Conservation (phyloP, 805 yeast species). For the Ogataea methylovora region DNA sequence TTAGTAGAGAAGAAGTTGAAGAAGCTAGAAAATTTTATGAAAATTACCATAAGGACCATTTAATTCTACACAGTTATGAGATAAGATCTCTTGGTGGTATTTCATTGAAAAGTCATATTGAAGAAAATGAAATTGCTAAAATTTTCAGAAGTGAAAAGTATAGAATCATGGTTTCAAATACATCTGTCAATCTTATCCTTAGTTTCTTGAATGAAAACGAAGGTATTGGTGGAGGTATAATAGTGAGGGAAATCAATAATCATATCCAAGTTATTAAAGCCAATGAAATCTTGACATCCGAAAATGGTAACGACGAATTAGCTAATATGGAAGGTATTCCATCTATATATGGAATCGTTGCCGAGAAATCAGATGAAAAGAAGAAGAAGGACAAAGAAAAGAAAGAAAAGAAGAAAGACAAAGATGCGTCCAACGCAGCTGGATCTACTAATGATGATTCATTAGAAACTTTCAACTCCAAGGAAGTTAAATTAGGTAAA, state of each 20-base stretch:
- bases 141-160: constrained; percentile 70
- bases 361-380: constrained; percentile 14
- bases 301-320: constrained; percentile 36
- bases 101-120: constrained; percentile 70
- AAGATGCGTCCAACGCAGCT: constrained; percentile 10
- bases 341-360: constrained; percentile 30
- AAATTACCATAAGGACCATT: constrained; percentile 65
- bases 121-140: constrained; percentile 75
- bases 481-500: constrained; percentile 72
- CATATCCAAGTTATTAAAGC: constrained; percentile 52
- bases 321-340: constrained; percentile 47
- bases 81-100: constrained; percentile 65
- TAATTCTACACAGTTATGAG: constrained; percentile 71
- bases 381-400: constrained; percentile 5
- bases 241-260: constrained; percentile 81
- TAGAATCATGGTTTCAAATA: constrained; percentile 67
- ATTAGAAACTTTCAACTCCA: constrained; percentile 56
- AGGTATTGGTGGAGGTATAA: constrained; percentile 81
- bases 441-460: constrained; percentile 17
- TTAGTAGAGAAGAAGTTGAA: constrained; percentile 49
- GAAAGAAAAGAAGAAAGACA: constrained; percentile 10
- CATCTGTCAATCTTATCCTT: constrained; percentile 75
- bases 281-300: constrained; percentile 26
- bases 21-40: constrained; percentile 73
- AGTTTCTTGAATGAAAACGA: constrained; percentile 90